Percentiles rank a stretch among this genome's conserved stretches.
Conservation (phyloP, 1,139 yeast species). For the Suhomyces choctaworum region DNA sequence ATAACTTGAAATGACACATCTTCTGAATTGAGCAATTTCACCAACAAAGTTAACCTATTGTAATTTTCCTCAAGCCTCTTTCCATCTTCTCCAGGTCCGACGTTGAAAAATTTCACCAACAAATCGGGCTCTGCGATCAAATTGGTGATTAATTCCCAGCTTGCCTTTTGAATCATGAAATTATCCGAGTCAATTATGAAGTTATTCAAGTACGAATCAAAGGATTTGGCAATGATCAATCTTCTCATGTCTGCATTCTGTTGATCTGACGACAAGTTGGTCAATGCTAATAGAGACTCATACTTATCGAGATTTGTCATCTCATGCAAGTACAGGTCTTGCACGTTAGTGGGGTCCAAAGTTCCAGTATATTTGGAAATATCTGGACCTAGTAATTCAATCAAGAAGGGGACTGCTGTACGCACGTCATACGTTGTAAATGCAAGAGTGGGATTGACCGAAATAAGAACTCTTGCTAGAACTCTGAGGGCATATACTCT, state of each 20-base stretch:
- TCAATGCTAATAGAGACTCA: conserved; percentile 49
- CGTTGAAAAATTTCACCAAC: conserved; percentile 52
- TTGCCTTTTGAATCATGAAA: conserved; percentile 41
- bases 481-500: conserved; percentile 35
- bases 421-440: conserved; percentile 42
- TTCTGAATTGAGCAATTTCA: conserved; percentile 42
- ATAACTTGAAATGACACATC: conserved; percentile 41
- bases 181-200: conserved; percentile 42
- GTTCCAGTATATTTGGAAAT: conserved; percentile 24
- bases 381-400: conserved; percentile 46
- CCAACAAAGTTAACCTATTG: conserved; percentile 37
- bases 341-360: conserved; percentile 1
- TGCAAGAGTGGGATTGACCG: conserved; percentile 40
- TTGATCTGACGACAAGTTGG: conserved; percentile 41
- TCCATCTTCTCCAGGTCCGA: conserved; percentile 21
- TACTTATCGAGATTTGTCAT: conserved; percentile 41
- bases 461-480: conserved; percentile 45
- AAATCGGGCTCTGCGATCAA: conserved; percentile 45
- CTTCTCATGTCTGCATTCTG: conserved; percentile 30
- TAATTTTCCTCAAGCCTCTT: conserved; percentile 20
- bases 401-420: conserved; percentile 48
- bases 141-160: conserved; percentile 52
- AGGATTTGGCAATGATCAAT: conserved; percentile 35
- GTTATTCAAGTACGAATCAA: conserved; percentile 34
- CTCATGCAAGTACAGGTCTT: conserved; percentile 25